These are phyloP conservation scores for Wickerhamiella azymoides DNA, from an alignment of 805 yeast genomes.

Conservation along the genomic window DNA sequence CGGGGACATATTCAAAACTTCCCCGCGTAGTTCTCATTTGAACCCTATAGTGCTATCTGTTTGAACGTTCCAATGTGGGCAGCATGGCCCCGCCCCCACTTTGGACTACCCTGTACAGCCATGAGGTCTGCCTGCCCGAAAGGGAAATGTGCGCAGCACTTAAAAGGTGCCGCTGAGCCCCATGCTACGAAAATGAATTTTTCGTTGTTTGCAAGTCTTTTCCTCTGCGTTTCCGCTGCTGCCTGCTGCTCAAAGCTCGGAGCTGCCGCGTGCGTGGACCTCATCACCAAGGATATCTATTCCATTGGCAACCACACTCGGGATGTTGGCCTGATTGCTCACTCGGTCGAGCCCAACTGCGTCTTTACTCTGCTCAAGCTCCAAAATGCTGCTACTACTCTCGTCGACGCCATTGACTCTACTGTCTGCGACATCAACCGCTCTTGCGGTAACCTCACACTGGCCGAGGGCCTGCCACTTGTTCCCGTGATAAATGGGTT, in stretches of 20 bases:
- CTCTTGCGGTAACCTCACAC: not conserved
- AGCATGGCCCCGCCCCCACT: no score
- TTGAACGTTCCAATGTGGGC: no score
- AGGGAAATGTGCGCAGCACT: no score
- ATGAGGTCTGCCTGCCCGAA: no score
- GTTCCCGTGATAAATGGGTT: slow-evolving; percentile 2
- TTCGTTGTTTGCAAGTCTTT: not conserved
- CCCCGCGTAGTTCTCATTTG: no score
- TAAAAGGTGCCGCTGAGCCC: no score
- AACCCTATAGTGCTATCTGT: no score
- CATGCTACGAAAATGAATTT: not conserved
- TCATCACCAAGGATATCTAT: slow-evolving; percentile 1
- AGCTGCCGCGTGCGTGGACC: not conserved
- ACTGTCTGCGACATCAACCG: not conserved
- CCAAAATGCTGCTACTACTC: not conserved
- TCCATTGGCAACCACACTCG: slow-evolving; percentile 5
- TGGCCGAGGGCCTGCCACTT: slow-evolving; percentile 1
- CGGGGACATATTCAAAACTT: no score
- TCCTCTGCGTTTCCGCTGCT: not conserved
- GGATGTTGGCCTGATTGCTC: slow-evolving; percentile 4
- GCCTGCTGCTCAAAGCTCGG: slow-evolving; percentile 1
- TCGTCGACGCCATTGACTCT: slow-evolving; percentile 1
- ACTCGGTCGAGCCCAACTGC: slow-evolving; percentile 5
- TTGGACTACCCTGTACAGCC: no score
- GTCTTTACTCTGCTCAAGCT: slow-evolving; percentile 5